A percentile compares a stretch with the other conserved stretches of the same genome.
These are phyloP conservation scores for Heliosperma pusillum DNA, from an alignment of 148 eudicot genomes.

Conservation along the genomic window DNA sequence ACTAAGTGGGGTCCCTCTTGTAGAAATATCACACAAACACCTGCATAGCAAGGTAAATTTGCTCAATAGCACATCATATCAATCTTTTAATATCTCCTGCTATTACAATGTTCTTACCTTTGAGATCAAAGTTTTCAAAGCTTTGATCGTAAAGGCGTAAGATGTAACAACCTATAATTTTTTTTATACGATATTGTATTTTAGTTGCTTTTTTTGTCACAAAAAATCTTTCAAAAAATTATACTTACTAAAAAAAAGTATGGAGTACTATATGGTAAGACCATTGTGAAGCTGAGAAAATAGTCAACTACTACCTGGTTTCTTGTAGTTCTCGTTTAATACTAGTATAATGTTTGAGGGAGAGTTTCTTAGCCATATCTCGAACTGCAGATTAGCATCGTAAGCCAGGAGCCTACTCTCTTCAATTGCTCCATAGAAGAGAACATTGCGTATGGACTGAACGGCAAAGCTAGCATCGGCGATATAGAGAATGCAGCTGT, in stretches of 20 bases:
- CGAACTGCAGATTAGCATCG: slow-evolving; percentile 69
- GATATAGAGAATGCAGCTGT: slow-evolving; percentile 91
- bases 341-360: not conserved
- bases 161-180: not conserved
- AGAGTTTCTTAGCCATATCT: not conserved
- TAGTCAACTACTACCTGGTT: not conserved
- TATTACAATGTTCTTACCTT: not conserved
- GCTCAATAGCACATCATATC: not conserved
- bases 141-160: not conserved
- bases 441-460: slow-evolving; percentile 83
- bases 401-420: slow-evolving; percentile 94
- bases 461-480: slow-evolving; percentile 59
- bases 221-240: too few species aligned
- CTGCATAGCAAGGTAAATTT: slow-evolving; percentile 67
- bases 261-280: not conserved
- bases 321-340: not conserved
- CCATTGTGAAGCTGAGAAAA: not conserved
- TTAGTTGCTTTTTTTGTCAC: too few species aligned
- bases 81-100: not conserved
- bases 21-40: slow-evolving; percentile 68
- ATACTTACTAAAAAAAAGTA: not conserved
- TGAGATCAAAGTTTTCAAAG: not conserved
- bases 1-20: slow-evolving; percentile 72
- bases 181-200: not conserved
- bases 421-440: slow-evolving; percentile 91